phyloP scores from a whole-genome alignment of 306 rosid genomes.

The Cucumis cinereus region DNA sequence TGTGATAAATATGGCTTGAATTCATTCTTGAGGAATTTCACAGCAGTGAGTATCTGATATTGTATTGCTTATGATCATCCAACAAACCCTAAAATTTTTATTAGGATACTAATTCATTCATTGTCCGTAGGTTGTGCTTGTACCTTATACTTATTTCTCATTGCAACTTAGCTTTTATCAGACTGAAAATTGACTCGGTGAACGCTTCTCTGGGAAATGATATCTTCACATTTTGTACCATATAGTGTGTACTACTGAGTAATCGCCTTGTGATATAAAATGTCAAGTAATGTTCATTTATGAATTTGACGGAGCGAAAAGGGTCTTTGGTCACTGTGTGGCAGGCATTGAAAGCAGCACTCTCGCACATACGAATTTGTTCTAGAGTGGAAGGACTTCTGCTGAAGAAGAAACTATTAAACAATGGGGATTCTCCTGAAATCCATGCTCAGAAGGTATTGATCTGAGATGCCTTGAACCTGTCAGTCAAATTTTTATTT shows the following conservation, averaged over 20 bases:
- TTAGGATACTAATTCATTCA: not conserved
- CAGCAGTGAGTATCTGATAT: not conserved
- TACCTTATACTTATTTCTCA: slow-evolving; percentile 5
- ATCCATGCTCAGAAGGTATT: slow-evolving; percentile 82
- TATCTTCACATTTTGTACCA: not conserved
- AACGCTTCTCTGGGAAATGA: not conserved
- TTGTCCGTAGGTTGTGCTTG: not conserved
- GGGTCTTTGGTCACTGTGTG: slow-evolving; percentile 2
- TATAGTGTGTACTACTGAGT: not conserved
- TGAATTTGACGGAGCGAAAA: not conserved
- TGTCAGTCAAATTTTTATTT: not conserved
- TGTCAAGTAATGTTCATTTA: not conserved
- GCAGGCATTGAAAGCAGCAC: slow-evolving; percentile 77
- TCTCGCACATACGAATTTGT: slow-evolving; percentile 70
- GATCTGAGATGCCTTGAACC: not conserved
- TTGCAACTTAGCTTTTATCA: not conserved
- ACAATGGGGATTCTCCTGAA: slow-evolving; percentile 71
- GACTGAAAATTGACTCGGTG: not conserved
- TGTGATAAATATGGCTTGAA: not conserved
- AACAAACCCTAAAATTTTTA: not conserved
- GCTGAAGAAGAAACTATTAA: slow-evolving; percentile 51
- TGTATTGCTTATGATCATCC: not conserved
- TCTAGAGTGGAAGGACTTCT: slow-evolving; percentile 78
- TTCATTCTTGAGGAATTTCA: not conserved
- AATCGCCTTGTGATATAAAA: not conserved